Base-by-base conservation (phyloP, 495 filamentous ascomycete species). In the Bacidia gigantensis region DNA sequence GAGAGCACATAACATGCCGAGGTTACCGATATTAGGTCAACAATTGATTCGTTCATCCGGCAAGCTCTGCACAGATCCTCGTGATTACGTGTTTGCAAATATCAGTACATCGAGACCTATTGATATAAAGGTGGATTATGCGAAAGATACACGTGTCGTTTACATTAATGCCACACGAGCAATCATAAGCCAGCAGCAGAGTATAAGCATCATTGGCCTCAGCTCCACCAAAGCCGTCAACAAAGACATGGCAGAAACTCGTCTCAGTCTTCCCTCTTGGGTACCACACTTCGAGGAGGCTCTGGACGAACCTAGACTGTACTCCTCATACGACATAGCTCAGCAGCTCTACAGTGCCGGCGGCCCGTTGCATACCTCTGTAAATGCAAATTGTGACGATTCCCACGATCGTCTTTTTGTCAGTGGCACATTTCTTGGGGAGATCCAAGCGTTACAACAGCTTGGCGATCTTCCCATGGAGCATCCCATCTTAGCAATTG, bases 51-150 rank as follows among this genome's bases (percentile, higher is more conserved):
- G n/a, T n/a, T n/a, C n/a, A n/a, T n/a, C n/a, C n/a, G n/a, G n/a
- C n/a, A n/a, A n/a, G n/a, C n/a, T n/a, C n/a, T 47, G 45, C 45
- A 22, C 45, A 23, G 45, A 47, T 21, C 45, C 45, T 20, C 14
- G 14, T 7, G 18, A 47, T 23, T 3, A 17, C 7, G 25, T 47
- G n/a, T 47, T 22, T 25, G 17, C 45, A n/a, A 17, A 22, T n/a
- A 17, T 47, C n/a, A 47, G 24, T 23, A 9, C 25, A 7, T 47
- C 45, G 7, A n/a, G n/a, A 17, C 45, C 45, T 22, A 47, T 47
- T 3, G 45, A 26, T 25, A 26, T 47, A 3, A 23, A 47, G 25
- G 10, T 21, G 7, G 20, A 47, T 21, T 25, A 47, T 14, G 45
- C 21, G 18, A 14, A 23, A 14, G n/a, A 17, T 3, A 23, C 25